Base-by-base conservation (phyloP, 495 filamentous ascomycete species). In the Neurospora discreta region DNA sequence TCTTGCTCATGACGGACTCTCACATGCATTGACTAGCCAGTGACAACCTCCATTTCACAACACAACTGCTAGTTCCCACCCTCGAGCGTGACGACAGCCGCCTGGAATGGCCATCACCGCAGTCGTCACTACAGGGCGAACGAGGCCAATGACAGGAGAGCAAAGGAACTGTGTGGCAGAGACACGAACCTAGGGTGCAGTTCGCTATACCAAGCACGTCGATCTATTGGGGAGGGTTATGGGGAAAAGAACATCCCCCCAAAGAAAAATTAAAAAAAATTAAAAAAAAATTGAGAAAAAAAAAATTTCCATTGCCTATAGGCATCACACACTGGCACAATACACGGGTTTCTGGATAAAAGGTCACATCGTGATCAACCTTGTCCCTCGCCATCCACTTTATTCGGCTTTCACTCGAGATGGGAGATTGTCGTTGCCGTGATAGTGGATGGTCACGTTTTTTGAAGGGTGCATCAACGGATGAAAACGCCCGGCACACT, bases 401-500 rank as follows among this genome's bases (percentile, higher is more conserved):
- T 33, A 36, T 33, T 6, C 16, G 26, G 26, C 23, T 65, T 18
- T 65, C 11, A 16, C 26, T 65, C 52, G 52, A 65, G 52, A 36
- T 65, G 26, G 52, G 52, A 18, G 26, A 65, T 36, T 36, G 7
- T 26, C 52, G 30, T 65, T 65, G 15, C 52, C 52, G 33, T 18
- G 26, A 65, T 8, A 2, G 26, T 26, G 52, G 26, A 5, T 33
- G 26, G 26, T 65, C 26, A 65, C 52, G 52, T 65, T 33, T 26
- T 26, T 65, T 65, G 26, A 67, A 60, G 69, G 60, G 65, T 52
- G 72, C 58, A 69, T 68, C 68, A 36, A 6, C 52, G 73, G 73
- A 73, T 69, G 15, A 39, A 73, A 75, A 69, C 52, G 71, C 71
- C 73, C 73, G 73, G 71, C 71, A 73, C 68, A 69, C 36, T 36